Conservation (phyloP, 129 eudicot species). For the Gnaphalium uliginosum region DNA sequence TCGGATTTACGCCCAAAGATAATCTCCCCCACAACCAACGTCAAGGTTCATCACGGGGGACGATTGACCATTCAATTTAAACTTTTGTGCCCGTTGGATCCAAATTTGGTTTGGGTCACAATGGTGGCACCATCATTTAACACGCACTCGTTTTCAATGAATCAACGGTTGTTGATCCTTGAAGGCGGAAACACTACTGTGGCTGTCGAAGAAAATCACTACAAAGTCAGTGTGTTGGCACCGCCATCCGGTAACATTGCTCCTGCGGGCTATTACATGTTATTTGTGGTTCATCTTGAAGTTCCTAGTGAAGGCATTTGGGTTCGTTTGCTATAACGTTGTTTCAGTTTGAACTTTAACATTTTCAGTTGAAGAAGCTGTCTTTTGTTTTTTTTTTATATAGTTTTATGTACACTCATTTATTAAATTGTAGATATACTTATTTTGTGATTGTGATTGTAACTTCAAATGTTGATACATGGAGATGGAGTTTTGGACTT, state of each 20-base stretch:
- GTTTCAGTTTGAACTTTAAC: slow-evolving; percentile 1
- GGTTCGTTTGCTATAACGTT: slow-evolving; percentile 41
- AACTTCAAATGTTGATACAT: not conserved
- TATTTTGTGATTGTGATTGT: not conserved
- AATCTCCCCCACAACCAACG: slow-evolving; percentile 35
- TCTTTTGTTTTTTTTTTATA: not conserved
- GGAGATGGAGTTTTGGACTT: not conserved
- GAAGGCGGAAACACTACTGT: slow-evolving; percentile 32
- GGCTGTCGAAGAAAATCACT: slow-evolving; percentile 33
- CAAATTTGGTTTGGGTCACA: slow-evolving; percentile 47
- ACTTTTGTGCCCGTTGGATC: slow-evolving; percentile 36
- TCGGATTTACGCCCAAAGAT: slow-evolving; percentile 55
- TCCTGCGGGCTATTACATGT: slow-evolving; percentile 61
- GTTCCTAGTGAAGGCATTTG: slow-evolving; percentile 83
- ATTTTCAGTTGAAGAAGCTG: not conserved
- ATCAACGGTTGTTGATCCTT: slow-evolving; percentile 65
- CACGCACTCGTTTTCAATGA: slow-evolving; percentile 87
- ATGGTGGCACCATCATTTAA: slow-evolving; percentile 79
- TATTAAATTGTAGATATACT: slow-evolving; percentile 26
- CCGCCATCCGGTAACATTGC: slow-evolving; percentile 62
- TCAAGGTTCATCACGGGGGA: slow-evolving; percentile 40
- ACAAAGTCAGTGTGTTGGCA: slow-evolving; percentile 40
- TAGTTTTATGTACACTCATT: slow-evolving; percentile 19
- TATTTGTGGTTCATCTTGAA: slow-evolving; percentile 67
- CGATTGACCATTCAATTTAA: slow-evolving; percentile 39